Base-by-base conservation (phyloP, 805 yeast species). In the Hemisphaericaspora nanyangensis region DNA sequence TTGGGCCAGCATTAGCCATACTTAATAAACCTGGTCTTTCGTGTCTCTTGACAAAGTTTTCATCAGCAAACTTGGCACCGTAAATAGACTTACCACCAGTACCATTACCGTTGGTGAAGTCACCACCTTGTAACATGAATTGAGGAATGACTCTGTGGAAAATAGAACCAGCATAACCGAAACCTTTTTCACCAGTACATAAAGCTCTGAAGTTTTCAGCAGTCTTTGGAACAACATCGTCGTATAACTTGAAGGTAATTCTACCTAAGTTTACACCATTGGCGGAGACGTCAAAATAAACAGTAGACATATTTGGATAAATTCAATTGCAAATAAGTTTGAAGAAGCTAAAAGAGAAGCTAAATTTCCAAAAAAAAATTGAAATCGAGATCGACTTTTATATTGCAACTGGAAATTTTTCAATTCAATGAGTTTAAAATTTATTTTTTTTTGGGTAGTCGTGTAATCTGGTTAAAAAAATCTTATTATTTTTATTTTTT, bases 71-170 rank as follows among this genome's bases (percentile, higher is more conserved):
- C 49, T 77, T 79, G 50, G 69, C 70, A 54, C 91, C 93, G 65
- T 84, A 84, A 65, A 84, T 84, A 34, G 89, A 82, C 66, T 80
- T 81, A 63, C 98, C 98, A 63, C 98, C 98, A 54, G 85, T 80
- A 53, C 98, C 97, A 65, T 85, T 82, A 66, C 86, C 83, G 69
- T 63, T 58, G 48, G 70, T 63, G 60, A 68, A 67, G 50, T 69
- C 74, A 53, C 74, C 74, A 57, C 76, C 97, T 77, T 90, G 98
- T 63, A 91, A 75, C 98, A 90, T 90, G 76, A 90, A 90, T 66
- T 85, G 81, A 50, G 96, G 96, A 59, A 89, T 89, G 50, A 90
- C 95, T 75, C 96, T 84, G 87, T 90, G 97, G 93, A 91, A 90
- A 50, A 81, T 73, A 35, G 95, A 85, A 56, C 75, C 77, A 61